Percentiles rank a stretch among this genome's conserved stretches.
Evolutionary conservation across 1,284 basidiomycete species (phyloP).

Genomic region (Ustilago crameri): DNA sequence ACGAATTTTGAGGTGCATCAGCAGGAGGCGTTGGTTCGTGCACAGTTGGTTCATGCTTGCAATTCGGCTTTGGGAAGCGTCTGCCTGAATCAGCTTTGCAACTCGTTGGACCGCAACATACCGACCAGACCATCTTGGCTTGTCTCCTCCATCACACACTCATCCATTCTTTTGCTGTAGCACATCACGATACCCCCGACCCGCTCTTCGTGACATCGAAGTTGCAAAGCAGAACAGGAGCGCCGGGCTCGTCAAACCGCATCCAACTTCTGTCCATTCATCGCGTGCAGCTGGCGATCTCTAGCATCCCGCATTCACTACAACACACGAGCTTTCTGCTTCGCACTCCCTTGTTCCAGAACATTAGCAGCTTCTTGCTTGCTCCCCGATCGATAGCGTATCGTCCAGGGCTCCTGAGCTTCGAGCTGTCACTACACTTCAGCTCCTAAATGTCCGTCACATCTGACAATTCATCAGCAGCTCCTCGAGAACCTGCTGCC

Average conservation of each 20-base stretch:
- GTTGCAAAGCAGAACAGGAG: background rate
- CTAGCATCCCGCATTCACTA: background rate
- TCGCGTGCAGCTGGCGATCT: background rate
- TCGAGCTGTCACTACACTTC: background rate
- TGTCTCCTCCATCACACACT: background rate
- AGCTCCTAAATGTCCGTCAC: conserved; percentile 31
- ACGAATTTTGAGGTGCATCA: background rate
- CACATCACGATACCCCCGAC: background rate
- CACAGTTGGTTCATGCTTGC: background rate
- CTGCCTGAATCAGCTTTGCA: too few relatives aligned
- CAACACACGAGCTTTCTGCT: background rate
- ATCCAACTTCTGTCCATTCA: background rate
- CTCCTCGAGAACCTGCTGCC: conserved; percentile 23
- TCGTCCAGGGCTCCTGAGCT: background rate
- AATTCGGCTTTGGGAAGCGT: too few relatives aligned
- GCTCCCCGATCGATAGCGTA: background rate
- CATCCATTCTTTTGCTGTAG: background rate
- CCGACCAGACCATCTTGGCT: background rate
- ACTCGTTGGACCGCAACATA: too few relatives aligned
- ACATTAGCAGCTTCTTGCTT: background rate
- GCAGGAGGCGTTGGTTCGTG: background rate
- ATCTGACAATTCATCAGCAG: conserved; percentile 24
- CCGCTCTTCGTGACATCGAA: background rate
- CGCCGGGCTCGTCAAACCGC: too few relatives aligned
- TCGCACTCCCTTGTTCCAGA: background rate